Evolutionary conservation across 495 filamentous ascomycete genomes (phyloP).

Genomic region (Xylaria curta): DNA sequence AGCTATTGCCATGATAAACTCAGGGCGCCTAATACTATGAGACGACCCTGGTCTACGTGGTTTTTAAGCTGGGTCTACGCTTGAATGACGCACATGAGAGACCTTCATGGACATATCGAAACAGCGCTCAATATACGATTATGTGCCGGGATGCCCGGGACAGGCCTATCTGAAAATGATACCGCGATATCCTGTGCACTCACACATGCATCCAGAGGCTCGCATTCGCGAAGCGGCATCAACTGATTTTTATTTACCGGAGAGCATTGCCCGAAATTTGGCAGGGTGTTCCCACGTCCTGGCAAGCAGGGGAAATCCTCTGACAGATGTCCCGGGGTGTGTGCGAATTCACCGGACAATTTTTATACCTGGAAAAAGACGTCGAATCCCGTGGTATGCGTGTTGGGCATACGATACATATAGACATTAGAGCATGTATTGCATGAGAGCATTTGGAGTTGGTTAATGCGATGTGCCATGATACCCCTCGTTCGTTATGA

Average conservation of each 20-base stretch:
- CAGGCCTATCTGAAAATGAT: not conserved
- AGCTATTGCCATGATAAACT: constrained; percentile 45
- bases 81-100: not conserved
- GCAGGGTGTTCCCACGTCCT: not conserved
- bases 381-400: constrained; percentile 1
- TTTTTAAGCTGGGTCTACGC: constrained; percentile 33
- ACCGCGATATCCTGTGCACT: not conserved
- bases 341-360: not conserved
- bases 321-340: not conserved
- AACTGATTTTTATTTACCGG: not conserved
- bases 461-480: constrained; percentile 18
- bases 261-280: not conserved
- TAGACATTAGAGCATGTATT: constrained; percentile 2
- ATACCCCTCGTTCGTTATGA: constrained; percentile 5
- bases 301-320: not conserved
- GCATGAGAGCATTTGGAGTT: constrained; percentile 24
- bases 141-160: not conserved
- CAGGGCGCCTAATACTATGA: constrained; percentile 45
- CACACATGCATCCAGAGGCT: not conserved
- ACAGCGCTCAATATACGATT: not conserved
- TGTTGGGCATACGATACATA: constrained; percentile 1
- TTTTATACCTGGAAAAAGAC: not conserved
- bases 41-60: constrained; percentile 37
- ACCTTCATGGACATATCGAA: not conserved
- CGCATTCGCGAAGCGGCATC: not conserved